Evolutionary conservation across 148 eudicot species (phyloP).

Genomic region (Rheum nobile): DNA sequence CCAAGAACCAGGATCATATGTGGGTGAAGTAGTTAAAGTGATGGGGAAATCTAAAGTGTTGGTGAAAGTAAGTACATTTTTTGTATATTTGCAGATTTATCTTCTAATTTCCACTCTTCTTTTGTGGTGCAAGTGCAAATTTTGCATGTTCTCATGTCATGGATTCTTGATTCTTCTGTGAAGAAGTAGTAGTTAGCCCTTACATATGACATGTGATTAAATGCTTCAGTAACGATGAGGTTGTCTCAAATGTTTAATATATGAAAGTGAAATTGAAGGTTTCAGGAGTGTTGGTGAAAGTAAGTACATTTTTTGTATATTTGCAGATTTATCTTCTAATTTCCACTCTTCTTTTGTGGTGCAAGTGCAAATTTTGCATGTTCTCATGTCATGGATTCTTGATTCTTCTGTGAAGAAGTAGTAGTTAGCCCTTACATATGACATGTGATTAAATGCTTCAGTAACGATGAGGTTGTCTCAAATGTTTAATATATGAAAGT

Average conservation of each 20-base stretch:
- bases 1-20: slow-evolving; percentile 58
- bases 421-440: neutral
- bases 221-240: neutral
- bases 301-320: neutral
- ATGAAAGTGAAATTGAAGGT: too few species aligned
- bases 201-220: neutral
- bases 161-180: neutral
- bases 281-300: slow-evolving; percentile 33
- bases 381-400: neutral
- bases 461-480: neutral
- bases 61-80: slow-evolving; percentile 20
- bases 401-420: neutral
- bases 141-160: neutral
- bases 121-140: neutral
- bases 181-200: neutral
- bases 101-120: neutral
- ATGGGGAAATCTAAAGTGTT: slow-evolving; percentile 51
- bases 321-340: neutral
- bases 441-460: neutral
- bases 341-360: neutral
- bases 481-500: neutral
- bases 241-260: neutral
- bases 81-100: neutral
- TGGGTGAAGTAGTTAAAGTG: slow-evolving; percentile 56
- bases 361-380: neutral